These are phyloP conservation scores for Leccinum uliginosum DNA, from an alignment of 768 basidiomycete genomes.

Conservation along the genomic window DNA sequence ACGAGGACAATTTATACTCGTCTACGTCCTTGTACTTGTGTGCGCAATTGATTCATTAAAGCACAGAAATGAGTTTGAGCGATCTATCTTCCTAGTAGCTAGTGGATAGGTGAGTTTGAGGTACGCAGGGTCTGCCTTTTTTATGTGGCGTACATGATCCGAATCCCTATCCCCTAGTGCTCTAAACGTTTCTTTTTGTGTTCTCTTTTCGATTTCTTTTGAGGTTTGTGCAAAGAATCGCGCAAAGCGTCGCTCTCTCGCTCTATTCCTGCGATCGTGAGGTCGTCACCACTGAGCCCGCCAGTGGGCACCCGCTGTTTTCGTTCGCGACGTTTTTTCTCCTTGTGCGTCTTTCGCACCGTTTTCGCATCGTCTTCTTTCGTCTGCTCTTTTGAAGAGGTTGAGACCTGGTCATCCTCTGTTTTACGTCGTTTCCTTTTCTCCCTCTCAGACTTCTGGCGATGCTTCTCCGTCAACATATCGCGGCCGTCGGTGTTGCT, in stretches of 20 bases:
- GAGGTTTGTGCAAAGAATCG: not conserved
- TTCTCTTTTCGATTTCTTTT: conserved; percentile 9
- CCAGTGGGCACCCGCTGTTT: conserved; percentile 3
- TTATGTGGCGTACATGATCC: not conserved
- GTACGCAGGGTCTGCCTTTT: not conserved
- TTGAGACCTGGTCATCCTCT: not conserved
- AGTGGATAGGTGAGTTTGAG: not conserved
- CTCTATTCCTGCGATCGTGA: not conserved
- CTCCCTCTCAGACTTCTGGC: conserved; percentile 28
- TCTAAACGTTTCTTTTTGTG: conserved; percentile 1
- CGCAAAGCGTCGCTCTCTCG: not conserved
- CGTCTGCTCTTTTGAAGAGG: conserved; percentile 6
- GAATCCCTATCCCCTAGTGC: not conserved
- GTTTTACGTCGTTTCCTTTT: conserved; percentile 19
- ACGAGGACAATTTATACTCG: too few species aligned
- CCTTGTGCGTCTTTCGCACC: conserved; percentile 22
- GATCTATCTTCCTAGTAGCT: not conserved
- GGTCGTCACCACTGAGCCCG: not conserved
- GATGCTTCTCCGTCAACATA: conserved; percentile 28
- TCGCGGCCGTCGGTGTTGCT: not conserved
- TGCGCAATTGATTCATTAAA: too few species aligned
- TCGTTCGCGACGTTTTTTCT: conserved; percentile 21
- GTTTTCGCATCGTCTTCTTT: conserved; percentile 11
- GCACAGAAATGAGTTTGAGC: too few species aligned
- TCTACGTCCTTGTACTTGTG: too few species aligned